A percentile compares a stretch with the other conserved stretches of the same genome.
Conservation (phyloP, 2,329 filamentous ascomycete genomes). For the Helminthosporium solani region DNA sequence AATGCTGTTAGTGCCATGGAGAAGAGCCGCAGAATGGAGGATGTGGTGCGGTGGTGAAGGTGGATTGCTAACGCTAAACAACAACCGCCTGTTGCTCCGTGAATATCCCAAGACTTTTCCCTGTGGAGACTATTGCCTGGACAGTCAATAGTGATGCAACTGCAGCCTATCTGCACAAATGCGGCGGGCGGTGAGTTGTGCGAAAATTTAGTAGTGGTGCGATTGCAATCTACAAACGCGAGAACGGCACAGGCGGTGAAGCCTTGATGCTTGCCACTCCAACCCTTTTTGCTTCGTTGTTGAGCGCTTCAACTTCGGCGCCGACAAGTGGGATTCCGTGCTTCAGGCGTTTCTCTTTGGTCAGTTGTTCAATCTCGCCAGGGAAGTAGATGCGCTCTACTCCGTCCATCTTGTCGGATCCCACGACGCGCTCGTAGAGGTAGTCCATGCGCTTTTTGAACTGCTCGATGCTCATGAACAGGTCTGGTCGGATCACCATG, state of each 20-base stretch:
- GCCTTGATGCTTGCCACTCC: constrained; percentile 26
- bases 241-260: background rate
- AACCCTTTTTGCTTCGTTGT: constrained; percentile 51
- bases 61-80: no score
- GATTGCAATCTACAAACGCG: constrained; percentile 1
- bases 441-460: constrained; percentile 66
- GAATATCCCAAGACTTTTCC: no score
- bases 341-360: constrained; percentile 43
- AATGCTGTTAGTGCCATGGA: no score
- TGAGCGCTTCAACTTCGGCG: constrained; percentile 52
- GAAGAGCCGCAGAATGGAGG: no score
- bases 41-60: no score
- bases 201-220: background rate
- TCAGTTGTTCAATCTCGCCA: constrained; percentile 58
- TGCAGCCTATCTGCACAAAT: no score
- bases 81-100: no score
- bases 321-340: constrained; percentile 53
- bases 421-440: constrained; percentile 56
- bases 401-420: constrained; percentile 54
- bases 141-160: no score
- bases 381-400: constrained; percentile 60
- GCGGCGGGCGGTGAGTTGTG: background rate
- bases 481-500: constrained; percentile 64
- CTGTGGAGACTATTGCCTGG: no score
- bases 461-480: constrained; percentile 70